A percentile compares a stretch with the other conserved stretches of the same genome.
phyloP scores from a whole-genome alignment of 495 filamentous ascomycete genomes.

The Aspergillus bridgeri region DNA sequence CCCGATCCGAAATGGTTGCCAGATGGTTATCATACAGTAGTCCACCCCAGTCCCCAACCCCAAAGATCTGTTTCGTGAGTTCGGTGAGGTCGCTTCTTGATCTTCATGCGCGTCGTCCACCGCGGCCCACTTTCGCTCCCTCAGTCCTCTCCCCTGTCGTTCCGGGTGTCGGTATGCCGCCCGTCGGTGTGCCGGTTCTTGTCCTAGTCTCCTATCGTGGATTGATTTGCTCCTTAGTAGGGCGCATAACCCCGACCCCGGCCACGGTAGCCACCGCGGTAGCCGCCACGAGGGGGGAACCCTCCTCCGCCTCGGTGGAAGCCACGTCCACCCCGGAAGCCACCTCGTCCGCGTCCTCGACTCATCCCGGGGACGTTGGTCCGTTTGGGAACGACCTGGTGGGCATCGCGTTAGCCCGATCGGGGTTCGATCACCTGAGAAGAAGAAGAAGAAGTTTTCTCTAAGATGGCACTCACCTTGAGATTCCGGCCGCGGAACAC shows the following conservation, averaged over 20 bases:
- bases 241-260: conserved; percentile 77
- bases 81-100: conserved; percentile 1
- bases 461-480: conserved; percentile 58
- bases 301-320: conserved; percentile 53
- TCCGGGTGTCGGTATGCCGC: no score
- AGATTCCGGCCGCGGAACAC: conserved; percentile 91
- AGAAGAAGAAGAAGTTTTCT: no score
- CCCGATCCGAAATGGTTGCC: conserved; percentile 13
- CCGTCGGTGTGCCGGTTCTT: not conserved
- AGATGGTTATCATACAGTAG: conserved; percentile 33
- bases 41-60: conserved; percentile 35
- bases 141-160: not conserved
- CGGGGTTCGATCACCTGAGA: not conserved
- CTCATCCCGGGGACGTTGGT: conserved; percentile 96
- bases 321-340: conserved; percentile 47
- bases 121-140: conserved; percentile 1
- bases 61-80: conserved; percentile 25
- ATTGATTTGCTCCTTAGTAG: conserved; percentile 51
- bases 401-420: not conserved
- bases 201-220: not conserved
- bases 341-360: conserved; percentile 71
- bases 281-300: conserved; percentile 67
- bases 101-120: not conserved
- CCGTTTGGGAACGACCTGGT: conserved; percentile 87
- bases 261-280: conserved; percentile 75